A percentile compares a stretch with the other conserved stretches of the same genome.
Evolutionary conservation across 768 basidiomycete genomes (phyloP).

Genomic region (Mycena kentingensis): DNA sequence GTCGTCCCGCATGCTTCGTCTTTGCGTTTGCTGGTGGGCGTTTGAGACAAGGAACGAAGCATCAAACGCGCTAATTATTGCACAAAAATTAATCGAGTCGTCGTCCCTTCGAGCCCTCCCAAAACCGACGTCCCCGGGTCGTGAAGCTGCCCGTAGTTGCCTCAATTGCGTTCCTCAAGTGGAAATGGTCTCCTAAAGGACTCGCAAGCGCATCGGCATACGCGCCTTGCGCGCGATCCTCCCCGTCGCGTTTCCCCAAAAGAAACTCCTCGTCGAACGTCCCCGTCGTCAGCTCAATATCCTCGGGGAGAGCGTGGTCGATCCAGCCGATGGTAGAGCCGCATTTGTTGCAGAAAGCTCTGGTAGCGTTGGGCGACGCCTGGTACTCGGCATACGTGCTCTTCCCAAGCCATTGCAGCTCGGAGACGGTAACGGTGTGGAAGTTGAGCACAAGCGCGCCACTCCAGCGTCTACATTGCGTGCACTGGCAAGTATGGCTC

Average conservation of each 20-base stretch:
- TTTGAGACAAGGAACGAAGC: no score
- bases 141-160: constrained; percentile 2
- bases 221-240: constrained; percentile 1
- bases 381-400: constrained; percentile 14
- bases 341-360: constrained; percentile 13
- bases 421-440: not conserved
- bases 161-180: constrained; percentile 12
- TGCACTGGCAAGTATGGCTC: constrained; percentile 16
- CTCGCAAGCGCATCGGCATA: constrained; percentile 6
- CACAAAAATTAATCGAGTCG: no score
- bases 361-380: constrained; percentile 1
- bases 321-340: constrained; percentile 12
- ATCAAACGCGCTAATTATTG: no score
- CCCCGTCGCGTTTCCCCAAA: constrained; percentile 6
- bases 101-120: no score
- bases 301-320: not conserved
- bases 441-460: not conserved
- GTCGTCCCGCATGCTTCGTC: no score
- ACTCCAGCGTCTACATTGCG: constrained; percentile 16
- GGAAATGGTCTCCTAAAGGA: constrained; percentile 4
- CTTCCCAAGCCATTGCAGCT: constrained; percentile 9
- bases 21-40: no score
- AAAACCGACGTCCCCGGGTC: constrained; percentile 5
- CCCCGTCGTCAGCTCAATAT: constrained; percentile 6
- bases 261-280: constrained; percentile 14